Evolutionary conservation across 495 filamentous ascomycete species (phyloP).

Genomic region (Trichoderma parareesei): DNA sequence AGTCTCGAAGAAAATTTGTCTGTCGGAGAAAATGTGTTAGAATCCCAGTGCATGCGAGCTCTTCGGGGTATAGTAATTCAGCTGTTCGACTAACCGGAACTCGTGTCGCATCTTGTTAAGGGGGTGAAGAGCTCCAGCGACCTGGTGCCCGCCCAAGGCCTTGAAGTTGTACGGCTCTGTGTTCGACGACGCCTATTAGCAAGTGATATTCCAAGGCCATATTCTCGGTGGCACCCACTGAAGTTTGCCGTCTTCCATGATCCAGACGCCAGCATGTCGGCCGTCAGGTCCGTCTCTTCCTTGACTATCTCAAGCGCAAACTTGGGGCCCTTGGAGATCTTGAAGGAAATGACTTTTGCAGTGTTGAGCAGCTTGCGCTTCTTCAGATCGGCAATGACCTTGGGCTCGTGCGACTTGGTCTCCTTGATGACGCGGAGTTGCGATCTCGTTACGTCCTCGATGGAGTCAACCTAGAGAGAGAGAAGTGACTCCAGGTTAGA

Average conservation of each 20-base stretch:
- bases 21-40: background rate
- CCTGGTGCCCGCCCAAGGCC: constrained; percentile 69
- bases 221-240: constrained; percentile 24
- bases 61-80: background rate
- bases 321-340: constrained; percentile 74
- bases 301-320: constrained; percentile 77
- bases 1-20: constrained; percentile 91
- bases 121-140: constrained; percentile 83
- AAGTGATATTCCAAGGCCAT: background rate
- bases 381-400: constrained; percentile 69
- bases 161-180: constrained; percentile 90
- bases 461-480: constrained; percentile 46
- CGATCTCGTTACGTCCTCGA: constrained; percentile 70
- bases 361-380: constrained; percentile 79
- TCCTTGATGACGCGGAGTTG: constrained; percentile 61
- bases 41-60: background rate
- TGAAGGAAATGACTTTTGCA: constrained; percentile 79
- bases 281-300: constrained; percentile 92
- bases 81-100: constrained; percentile 46
- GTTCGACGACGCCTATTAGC: too few relatives aligned
- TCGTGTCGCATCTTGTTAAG: constrained; percentile 90
- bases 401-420: constrained; percentile 60
- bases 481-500: background rate
- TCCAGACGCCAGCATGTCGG: constrained; percentile 79
- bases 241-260: constrained; percentile 79